Evolutionary conservation across 2,329 filamentous ascomycete genomes (phyloP), one percentile per base, ranked within the genome.

Genomic region (Cladorrhinum sp.): DNA sequence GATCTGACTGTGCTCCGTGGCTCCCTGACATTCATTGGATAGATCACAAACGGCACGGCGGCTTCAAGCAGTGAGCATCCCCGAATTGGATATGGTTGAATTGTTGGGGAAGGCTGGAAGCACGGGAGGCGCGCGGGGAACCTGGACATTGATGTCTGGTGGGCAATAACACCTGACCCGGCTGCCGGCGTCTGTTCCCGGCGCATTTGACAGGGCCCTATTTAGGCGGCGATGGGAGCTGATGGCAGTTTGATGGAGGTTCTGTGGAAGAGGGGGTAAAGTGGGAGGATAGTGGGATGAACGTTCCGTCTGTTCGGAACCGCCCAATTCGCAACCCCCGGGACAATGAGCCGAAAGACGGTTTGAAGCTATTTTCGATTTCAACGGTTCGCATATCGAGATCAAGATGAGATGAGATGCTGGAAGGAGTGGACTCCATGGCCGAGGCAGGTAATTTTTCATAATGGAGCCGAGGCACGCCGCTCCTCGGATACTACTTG

Each of bases 101-200:
- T 55, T 55, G 52, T 55, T 55, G 52, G 52, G 52, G 32, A 54
- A 54, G 51, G 51, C 51, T 38, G 23, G 38, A 32, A 54, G 29
- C 51, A 54, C 36, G n/a, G 29, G 41, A 45, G 41, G 41, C 41
- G 41, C 41, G 41, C 41, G 41, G 41, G 41, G 41, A 45, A 45
- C 41, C 41, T 45, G 16, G 41, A 22, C 41, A 23, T 20, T 41
- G 52, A 55, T 23, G 32, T 55, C 29, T 45, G 20, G 32, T 55
- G 32, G 52, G 16, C 41, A 45, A 4, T 20, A 45, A 55, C 52
- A 55, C 52, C 52, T 55, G 52, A 55, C 32, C 52, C 32, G 32
- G 29, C 52, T 45, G 52, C 32, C 29, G 52, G 52, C 52, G 52
- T 32, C 24, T 36, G 52, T 55, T 55, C 52, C 52, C 41, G 41